A percentile compares a stretch with the other conserved stretches of the same genome.
Conservation (phyloP, 768 basidiomycete species). For the Pisolithus tinctorius region DNA sequence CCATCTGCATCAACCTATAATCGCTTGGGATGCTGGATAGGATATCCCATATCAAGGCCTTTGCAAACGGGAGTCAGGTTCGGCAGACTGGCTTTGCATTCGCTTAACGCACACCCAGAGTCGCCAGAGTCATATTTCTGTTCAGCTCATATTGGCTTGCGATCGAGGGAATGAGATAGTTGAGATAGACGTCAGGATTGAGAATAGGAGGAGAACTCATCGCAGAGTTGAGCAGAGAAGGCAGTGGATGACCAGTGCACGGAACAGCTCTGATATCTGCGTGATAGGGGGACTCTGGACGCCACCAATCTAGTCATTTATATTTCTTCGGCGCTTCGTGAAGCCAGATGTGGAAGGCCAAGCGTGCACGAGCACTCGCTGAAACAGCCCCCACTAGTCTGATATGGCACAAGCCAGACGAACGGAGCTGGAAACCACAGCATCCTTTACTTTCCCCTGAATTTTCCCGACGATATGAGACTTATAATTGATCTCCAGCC, state of each 20-base stretch:
- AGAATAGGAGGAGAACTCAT: neutral
- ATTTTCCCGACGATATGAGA: no score
- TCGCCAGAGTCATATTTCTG: neutral
- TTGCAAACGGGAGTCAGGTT: neutral
- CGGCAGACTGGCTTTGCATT: neutral
- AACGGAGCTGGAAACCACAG: no score
- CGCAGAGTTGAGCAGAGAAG: neutral
- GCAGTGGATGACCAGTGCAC: neutral
- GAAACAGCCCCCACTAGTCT: no score
- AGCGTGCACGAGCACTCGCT: no score
- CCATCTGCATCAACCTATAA: neutral
- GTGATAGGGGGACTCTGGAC: no score
- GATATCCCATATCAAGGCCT: slow-evolving; percentile 4
- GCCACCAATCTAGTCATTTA: no score
- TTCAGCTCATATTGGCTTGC: slow-evolving; percentile 1
- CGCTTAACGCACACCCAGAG: slow-evolving; percentile 1
- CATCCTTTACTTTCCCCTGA: no score
- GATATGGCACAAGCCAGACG: no score
- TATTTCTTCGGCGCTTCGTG: no score
- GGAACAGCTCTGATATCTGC: neutral
- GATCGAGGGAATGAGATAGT: neutral
- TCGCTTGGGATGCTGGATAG: slow-evolving; percentile 1
- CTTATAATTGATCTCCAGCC: no score
- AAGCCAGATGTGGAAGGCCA: no score
- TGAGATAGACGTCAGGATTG: slow-evolving; percentile 5